phyloP scores from a whole-genome alignment of 257 asterid genomes.

The Fraxinus cuspidata region DNA sequence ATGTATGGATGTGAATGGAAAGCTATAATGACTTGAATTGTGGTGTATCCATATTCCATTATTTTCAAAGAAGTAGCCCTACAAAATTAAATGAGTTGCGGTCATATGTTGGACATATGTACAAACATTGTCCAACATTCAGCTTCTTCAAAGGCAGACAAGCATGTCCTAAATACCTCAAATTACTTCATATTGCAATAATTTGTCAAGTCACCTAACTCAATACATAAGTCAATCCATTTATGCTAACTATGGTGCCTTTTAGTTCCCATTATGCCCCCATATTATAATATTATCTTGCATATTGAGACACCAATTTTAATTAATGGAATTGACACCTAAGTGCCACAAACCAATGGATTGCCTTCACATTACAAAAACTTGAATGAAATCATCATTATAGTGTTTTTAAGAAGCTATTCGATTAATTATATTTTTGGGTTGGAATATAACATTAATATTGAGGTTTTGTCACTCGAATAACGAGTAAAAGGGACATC shows the following conservation, averaged over 20 bases:
- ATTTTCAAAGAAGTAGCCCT: constrained; percentile 28
- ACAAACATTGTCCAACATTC: constrained; percentile 32
- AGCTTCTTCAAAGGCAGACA: constrained; percentile 45
- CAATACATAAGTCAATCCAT: constrained; percentile 32
- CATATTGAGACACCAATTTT: not conserved
- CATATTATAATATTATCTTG: not conserved
- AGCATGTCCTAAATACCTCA: constrained; percentile 32
- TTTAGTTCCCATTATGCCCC: constrained; percentile 18
- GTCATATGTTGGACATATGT: constrained; percentile 37
- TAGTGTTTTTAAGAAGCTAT: constrained; percentile 22
- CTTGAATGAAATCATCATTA: constrained; percentile 18
- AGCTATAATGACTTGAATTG: not conserved
- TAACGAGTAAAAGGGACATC: not conserved
- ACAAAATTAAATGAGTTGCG: constrained; percentile 33
- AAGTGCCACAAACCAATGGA: constrained; percentile 20
- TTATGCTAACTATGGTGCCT: constrained; percentile 26
- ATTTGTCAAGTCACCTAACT: constrained; percentile 7
- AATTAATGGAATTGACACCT: not conserved
- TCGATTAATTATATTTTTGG: constrained; percentile 23
- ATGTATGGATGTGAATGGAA: too few species aligned
- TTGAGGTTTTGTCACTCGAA: not conserved
- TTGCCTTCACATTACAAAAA: constrained; percentile 21
- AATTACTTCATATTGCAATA: constrained; percentile 26
- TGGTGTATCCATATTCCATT: not conserved
- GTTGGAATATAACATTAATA: constrained; percentile 10